Evolutionary conservation across 805 yeast species (phyloP).

Genomic region (Metschnikowia bowlesiae): DNA sequence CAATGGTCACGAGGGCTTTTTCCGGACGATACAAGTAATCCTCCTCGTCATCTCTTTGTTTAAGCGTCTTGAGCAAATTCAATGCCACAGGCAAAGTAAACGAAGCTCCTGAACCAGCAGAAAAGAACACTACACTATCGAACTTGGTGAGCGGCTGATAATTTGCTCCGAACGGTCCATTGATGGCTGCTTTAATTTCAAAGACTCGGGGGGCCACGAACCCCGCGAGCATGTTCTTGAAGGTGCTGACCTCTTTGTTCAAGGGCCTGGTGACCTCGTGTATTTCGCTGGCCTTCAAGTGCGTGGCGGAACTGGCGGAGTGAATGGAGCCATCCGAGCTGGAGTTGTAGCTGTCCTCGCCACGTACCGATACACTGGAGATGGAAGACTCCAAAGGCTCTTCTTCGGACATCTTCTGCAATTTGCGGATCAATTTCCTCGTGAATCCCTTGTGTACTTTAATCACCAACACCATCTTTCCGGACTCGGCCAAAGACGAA

Average conservation of each 20-base stretch:
- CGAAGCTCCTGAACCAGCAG: slow-evolving; percentile 46
- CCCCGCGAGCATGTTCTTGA: slow-evolving; percentile 1
- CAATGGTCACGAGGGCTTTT: slow-evolving; percentile 22
- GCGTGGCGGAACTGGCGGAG: not conserved
- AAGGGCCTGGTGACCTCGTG: not conserved
- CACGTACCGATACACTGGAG: not conserved
- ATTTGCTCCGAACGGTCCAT: slow-evolving; percentile 46
- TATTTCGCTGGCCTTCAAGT: not conserved
- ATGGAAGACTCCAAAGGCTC: slow-evolving; percentile 7
- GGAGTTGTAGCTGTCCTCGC: not conserved
- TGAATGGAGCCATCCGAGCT: not conserved
- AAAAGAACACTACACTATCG: slow-evolving; percentile 35
- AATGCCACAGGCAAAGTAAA: slow-evolving; percentile 44
- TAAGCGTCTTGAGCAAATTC: slow-evolving; percentile 30
- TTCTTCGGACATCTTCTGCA: slow-evolving; percentile 18
- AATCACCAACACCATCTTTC: slow-evolving; percentile 38
- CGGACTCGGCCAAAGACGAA: slow-evolving; percentile 33
- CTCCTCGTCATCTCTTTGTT: slow-evolving; percentile 19
- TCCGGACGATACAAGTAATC: slow-evolving; percentile 35
- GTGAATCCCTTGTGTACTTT: slow-evolving; percentile 44
- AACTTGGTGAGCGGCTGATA: slow-evolving; percentile 40
- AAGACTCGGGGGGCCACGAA: slow-evolving; percentile 9
- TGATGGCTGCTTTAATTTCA: slow-evolving; percentile 32
- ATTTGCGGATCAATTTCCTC: slow-evolving; percentile 25
- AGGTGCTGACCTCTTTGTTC: slow-evolving; percentile 4